These are phyloP conservation scores for Peronospora farinosa DNA, from an alignment of 352 stramenopile species.

Conservation along the genomic window DNA sequence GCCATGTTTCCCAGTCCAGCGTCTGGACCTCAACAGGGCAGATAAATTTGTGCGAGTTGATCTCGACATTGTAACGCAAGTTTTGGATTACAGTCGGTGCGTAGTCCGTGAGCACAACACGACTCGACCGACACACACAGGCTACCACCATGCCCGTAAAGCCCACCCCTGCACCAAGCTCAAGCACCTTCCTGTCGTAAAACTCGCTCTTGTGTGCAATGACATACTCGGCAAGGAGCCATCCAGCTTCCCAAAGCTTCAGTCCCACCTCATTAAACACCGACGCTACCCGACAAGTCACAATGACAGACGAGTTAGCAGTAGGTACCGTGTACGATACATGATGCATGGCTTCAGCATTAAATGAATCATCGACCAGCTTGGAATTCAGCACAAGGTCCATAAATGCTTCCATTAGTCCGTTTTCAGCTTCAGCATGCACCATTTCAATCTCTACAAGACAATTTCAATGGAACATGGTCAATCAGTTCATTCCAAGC, in stretches of 20 bases:
- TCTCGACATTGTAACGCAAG: constrained; percentile 72
- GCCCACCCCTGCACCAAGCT: constrained; percentile 67
- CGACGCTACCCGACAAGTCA: constrained; percentile 72
- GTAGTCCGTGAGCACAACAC: constrained; percentile 69
- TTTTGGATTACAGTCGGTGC: constrained; percentile 80
- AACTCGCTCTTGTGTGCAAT: constrained; percentile 52
- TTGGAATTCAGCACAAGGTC: constrained; percentile 43
- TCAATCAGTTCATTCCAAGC: background rate
- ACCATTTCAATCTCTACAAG: constrained; percentile 49
- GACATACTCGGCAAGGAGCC: constrained; percentile 69
- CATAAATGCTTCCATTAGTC: constrained; percentile 49
- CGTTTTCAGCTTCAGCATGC: constrained; percentile 43
- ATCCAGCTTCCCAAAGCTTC: constrained; percentile 78
- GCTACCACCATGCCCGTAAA: constrained; percentile 63
- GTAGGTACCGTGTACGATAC: constrained; percentile 52
- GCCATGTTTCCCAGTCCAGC: constrained; percentile 71
- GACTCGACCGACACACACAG: constrained; percentile 27
- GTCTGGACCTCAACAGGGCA: constrained; percentile 51
- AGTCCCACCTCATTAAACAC: constrained; percentile 80
- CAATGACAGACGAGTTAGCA: constrained; percentile 17
- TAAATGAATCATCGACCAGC: constrained; percentile 25
- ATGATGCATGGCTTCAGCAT: constrained; percentile 63
- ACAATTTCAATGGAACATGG: background rate
- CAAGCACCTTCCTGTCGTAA: constrained; percentile 42
- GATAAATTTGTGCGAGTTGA: constrained; percentile 44